Percentiles rank a stretch among this genome's conserved stretches.
These are phyloP conservation scores for Coniella vitis DNA, from an alignment of 2,329 filamentous ascomycete species.

Conservation along the genomic window DNA sequence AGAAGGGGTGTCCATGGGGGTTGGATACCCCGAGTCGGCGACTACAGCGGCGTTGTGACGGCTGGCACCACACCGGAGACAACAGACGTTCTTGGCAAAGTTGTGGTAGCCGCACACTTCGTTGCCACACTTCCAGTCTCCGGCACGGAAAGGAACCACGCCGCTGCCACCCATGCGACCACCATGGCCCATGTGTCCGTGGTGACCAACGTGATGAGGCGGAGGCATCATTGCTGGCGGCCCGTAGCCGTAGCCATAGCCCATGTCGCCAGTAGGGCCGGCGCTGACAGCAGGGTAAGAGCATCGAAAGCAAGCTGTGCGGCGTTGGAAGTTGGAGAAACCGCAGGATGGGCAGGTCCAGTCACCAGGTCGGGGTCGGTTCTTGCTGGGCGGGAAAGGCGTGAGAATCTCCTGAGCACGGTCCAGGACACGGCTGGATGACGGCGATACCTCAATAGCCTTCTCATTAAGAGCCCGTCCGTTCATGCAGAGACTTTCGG, in stretches of 20 bases:
- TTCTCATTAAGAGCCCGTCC: conserved; percentile 96
- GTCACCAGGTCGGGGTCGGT: conserved; percentile 90
- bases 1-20: conserved; percentile 78
- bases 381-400: conserved; percentile 97
- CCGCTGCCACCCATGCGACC: conserved; percentile 75
- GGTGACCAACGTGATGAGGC: conserved; percentile 60
- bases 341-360: conserved; percentile 99
- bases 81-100: conserved; percentile 98
- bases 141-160: conserved; percentile 92
- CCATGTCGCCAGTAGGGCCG: conserved; percentile 60
- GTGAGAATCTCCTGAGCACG: conserved; percentile 93
- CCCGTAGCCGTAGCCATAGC: conserved; percentile 57
- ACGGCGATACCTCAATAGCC: conserved; percentile 96
- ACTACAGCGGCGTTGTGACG: conserved; percentile 90
- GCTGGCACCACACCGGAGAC: conserved; percentile 90
- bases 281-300: conserved; percentile 93
- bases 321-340: conserved; percentile 98
- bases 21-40: conserved; percentile 86
- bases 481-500: conserved; percentile 98
- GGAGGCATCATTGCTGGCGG: conserved; percentile 73
- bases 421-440: conserved; percentile 92
- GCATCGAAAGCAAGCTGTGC: conserved; percentile 97
- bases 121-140: conserved; percentile 98
- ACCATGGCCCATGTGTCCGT: conserved; percentile 39
- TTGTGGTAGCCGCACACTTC: conserved; percentile 98